A percentile compares a stretch with the other conserved stretches of the same genome.
Conservation (phyloP, 148 eudicot species). For the Polygonum maritimum region DNA sequence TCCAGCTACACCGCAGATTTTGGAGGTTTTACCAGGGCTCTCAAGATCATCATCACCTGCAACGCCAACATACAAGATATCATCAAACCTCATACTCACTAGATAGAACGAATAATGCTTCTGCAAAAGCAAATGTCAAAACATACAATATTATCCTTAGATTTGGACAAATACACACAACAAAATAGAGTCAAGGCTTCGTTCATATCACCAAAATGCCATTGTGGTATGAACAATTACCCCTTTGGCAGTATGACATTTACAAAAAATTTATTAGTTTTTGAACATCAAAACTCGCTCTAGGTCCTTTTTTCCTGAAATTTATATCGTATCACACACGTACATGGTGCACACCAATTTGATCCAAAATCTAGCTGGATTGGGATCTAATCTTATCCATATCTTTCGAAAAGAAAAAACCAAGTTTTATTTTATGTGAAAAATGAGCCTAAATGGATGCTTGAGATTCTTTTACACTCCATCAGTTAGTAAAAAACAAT, state of each 20-base stretch:
- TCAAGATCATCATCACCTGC: conserved; percentile 49
- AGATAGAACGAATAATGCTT: neutral
- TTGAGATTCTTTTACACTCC: neutral
- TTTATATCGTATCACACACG: neutral
- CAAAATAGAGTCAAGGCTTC: neutral
- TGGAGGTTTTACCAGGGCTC: conserved; percentile 47
- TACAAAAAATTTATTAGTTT: neutral
- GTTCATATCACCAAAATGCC: neutral
- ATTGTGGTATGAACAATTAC: neutral
- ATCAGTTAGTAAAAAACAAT: neutral
- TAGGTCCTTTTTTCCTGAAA: neutral
- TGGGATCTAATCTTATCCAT: neutral
- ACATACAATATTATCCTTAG: neutral
- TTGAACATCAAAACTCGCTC: neutral
- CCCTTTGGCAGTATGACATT: neutral
- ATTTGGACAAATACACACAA: neutral
- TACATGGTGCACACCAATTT: neutral
- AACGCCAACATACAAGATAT: conserved; percentile 1
- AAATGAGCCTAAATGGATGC: neutral
- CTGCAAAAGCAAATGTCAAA: neutral
- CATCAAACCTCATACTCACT: neutral
- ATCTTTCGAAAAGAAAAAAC: neutral
- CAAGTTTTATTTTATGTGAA: neutral
- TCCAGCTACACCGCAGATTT: conserved; percentile 80
- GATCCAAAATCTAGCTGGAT: neutral